These are phyloP conservation scores for Xylaria sp. DNA, from an alignment of 2,329 filamentous ascomycete genomes.

Conservation along the genomic window DNA sequence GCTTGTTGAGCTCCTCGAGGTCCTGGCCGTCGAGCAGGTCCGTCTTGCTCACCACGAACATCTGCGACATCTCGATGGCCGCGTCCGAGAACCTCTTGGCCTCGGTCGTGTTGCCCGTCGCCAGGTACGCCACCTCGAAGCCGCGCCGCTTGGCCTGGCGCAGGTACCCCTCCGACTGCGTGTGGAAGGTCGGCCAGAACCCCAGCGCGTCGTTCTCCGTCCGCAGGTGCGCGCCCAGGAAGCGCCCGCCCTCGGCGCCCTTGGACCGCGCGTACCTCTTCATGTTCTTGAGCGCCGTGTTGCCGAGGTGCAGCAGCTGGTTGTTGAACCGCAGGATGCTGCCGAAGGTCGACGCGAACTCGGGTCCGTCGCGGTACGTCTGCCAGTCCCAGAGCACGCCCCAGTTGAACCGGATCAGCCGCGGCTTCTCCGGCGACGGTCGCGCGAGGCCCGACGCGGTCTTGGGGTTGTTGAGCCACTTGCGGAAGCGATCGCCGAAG, in stretches of 20 bases:
- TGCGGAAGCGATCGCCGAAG: constrained; percentile 41
- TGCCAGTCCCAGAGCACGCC: constrained; percentile 51
- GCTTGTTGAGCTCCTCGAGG: constrained; percentile 38
- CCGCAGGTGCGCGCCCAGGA: constrained; percentile 49
- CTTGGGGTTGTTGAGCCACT: constrained; percentile 38
- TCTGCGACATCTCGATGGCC: constrained; percentile 36
- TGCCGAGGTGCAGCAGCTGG: constrained; percentile 46
- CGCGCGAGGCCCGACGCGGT: constrained; percentile 28
- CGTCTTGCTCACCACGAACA: constrained; percentile 44
- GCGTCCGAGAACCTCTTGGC: constrained; percentile 41
- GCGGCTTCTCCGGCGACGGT: constrained; percentile 37
- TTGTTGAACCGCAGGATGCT: constrained; percentile 45
- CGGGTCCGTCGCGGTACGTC: constrained; percentile 49
- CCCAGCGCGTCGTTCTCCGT: constrained; percentile 50
- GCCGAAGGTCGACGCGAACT: constrained; percentile 49
- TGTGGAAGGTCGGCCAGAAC: constrained; percentile 49
- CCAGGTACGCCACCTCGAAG: constrained; percentile 47
- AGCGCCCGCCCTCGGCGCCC: constrained; percentile 30
- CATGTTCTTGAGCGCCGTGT: constrained; percentile 41
- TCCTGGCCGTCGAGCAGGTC: constrained; percentile 39
- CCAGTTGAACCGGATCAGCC: constrained; percentile 47
- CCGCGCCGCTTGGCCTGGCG: constrained; percentile 35
- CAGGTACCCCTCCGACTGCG: constrained; percentile 46
- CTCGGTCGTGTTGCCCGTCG: constrained; percentile 49
- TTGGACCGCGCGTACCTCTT: constrained; percentile 32